These are phyloP conservation scores for Lyophyllum semitale DNA, from an alignment of 768 basidiomycete species.

Conservation along the genomic window DNA sequence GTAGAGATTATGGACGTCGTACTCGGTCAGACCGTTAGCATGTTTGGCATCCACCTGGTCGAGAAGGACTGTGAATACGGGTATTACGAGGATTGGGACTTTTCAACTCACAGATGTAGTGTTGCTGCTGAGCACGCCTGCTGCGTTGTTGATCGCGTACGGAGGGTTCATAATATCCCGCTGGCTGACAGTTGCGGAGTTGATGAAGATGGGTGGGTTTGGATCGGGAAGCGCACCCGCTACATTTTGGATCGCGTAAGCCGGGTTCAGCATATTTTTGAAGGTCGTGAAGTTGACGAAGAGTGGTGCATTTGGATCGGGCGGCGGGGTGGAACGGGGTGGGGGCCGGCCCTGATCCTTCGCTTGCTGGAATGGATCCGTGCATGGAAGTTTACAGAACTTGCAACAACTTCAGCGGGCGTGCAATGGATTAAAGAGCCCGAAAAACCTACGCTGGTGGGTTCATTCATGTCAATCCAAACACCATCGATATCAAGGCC, in stretches of 20 bases:
- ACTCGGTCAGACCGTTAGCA: constrained; percentile 59
- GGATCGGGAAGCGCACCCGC: too few species aligned
- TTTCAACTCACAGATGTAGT: constrained; percentile 51
- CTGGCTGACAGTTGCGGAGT: constrained; percentile 16
- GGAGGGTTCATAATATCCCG: constrained; percentile 51
- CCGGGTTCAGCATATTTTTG: too few species aligned
- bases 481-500: constrained; percentile 70
- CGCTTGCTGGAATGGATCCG: constrained; percentile 61
- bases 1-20: constrained; percentile 68
- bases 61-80: not conserved
- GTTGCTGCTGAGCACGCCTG: constrained; percentile 50
- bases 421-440: not conserved
- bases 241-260: too few species aligned
- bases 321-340: constrained; percentile 44
- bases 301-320: too few species aligned
- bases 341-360: constrained; percentile 55
- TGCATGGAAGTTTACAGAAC: constrained; percentile 68
- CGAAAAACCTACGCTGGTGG: constrained; percentile 50
- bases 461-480: constrained; percentile 82
- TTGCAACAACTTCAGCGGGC: constrained; percentile 20
- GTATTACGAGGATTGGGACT: not conserved
- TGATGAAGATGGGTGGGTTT: constrained; percentile 51
- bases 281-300: too few species aligned
- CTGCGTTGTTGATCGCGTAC: constrained; percentile 62
- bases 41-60: constrained; percentile 47